phyloP scores from a whole-genome alignment of 805 yeast species.

The Barnettozyma pratensis region DNA sequence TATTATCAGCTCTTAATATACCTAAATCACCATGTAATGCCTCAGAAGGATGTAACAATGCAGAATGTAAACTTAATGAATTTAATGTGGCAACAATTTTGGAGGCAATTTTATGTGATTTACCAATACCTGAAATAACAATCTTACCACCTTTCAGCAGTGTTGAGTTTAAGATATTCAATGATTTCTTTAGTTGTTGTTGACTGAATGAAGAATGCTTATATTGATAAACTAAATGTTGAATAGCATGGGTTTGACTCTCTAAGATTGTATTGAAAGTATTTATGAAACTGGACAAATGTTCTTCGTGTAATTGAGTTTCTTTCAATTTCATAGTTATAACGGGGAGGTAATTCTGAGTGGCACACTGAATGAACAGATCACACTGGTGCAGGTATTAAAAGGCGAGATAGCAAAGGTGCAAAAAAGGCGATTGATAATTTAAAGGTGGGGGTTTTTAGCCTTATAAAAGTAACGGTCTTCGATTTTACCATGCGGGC shows the following conservation, averaged over 20 bases:
- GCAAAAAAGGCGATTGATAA: no score
- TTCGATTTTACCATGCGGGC: no score
- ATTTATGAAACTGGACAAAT: constrained; percentile 21
- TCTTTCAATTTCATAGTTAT: not conserved
- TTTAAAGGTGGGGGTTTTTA: no score
- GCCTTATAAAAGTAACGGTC: no score
- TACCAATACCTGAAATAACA: constrained; percentile 80
- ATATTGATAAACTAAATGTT: constrained; percentile 41
- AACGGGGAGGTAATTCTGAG: not conserved
- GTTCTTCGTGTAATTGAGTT: constrained; percentile 14
- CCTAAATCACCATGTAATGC: constrained; percentile 93
- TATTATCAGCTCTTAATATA: constrained; percentile 45
- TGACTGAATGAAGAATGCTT: constrained; percentile 40
- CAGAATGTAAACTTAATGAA: constrained; percentile 68
- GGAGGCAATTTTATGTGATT: constrained; percentile 71
- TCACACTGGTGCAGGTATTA: no score
- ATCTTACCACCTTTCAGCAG: constrained; percentile 57
- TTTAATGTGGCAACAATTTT: constrained; percentile 80
- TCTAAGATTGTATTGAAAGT: constrained; percentile 37
- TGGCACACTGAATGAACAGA: no score
- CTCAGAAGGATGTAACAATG: constrained; percentile 73
- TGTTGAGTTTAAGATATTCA: constrained; percentile 33
- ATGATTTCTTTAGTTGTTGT: constrained; percentile 37
- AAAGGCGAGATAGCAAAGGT: no score
- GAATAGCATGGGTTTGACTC: constrained; percentile 44